phyloP scores from a whole-genome alignment of 2,329 filamentous ascomycete genomes.

The Sporothrix brasiliensis region DNA sequence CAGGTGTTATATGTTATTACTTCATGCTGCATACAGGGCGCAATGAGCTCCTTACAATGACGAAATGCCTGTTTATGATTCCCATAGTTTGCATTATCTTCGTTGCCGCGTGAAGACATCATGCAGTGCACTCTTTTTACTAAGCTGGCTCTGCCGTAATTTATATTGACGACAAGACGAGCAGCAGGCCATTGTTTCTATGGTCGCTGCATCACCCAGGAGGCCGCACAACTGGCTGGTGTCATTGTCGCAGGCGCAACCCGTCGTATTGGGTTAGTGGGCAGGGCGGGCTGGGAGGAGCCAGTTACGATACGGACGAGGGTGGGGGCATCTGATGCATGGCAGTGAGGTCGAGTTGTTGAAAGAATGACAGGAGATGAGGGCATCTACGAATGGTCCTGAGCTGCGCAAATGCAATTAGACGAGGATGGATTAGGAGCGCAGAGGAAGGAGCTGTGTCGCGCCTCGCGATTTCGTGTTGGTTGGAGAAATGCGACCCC shows the following conservation, averaged over 20 bases:
- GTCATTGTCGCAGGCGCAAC: conserved; percentile 20
- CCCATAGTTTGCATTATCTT: not conserved
- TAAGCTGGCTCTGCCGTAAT: conserved; percentile 10
- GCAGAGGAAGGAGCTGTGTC: conserved; percentile 17
- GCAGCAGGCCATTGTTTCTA: too few species aligned
- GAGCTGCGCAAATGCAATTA: conserved; percentile 15
- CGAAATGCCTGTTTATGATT: conserved; percentile 10
- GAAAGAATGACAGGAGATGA: not conserved
- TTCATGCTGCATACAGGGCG: conserved; percentile 5
- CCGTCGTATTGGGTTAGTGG: conserved; percentile 11
- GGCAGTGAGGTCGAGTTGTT: not conserved
- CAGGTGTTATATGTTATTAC: not conserved
- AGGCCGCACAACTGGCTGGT: conserved; percentile 20
- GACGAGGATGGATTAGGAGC: not conserved
- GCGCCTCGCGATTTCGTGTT: conserved; percentile 24
- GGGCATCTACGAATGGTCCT: not conserved
- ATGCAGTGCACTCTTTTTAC: not conserved
- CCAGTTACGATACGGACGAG: not conserved
- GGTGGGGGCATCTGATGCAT: not conserved
- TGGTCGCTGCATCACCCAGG: not conserved
- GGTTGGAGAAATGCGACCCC: not conserved
- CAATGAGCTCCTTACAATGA: not conserved
- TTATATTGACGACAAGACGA: not conserved
- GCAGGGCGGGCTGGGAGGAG: conserved; percentile 5
- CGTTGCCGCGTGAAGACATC: too few species aligned